Percentiles rank a stretch among this genome's conserved stretches.
These are phyloP conservation scores for Mikania micrantha DNA, from an alignment of 129 eudicot species.

Conservation along the genomic window DNA sequence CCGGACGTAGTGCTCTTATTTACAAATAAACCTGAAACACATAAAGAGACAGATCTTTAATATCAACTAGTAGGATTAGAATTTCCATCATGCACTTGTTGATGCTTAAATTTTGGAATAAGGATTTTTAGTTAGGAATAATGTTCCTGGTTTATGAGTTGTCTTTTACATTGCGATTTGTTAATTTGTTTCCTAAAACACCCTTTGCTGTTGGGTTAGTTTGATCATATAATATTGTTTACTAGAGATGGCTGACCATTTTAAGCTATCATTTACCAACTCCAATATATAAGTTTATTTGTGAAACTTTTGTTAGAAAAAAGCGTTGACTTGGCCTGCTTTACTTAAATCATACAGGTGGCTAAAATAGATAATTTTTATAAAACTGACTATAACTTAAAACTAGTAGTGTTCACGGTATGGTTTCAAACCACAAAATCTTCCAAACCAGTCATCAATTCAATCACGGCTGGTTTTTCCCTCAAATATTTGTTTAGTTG, in stretches of 20 bases:
- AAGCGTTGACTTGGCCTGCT: too few species aligned
- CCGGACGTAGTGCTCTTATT: slow-evolving; percentile 95
- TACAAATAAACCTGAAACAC: slow-evolving; percentile 49
- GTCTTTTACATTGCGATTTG: neutral
- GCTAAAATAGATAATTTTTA: too few species aligned
- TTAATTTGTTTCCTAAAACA: neutral
- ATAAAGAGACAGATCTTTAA: neutral
- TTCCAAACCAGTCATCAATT: too few species aligned
- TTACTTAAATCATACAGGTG: too few species aligned
- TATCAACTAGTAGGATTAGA: neutral
- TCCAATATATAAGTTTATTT: too few species aligned
- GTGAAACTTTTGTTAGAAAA: too few species aligned
- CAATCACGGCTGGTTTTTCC: too few species aligned
- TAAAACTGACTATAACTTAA: too few species aligned
- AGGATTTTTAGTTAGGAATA: neutral
- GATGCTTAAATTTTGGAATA: slow-evolving; percentile 1
- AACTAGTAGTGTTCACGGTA: too few species aligned
- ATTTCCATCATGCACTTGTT: neutral
- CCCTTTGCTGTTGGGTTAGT: neutral
- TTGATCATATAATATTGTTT: neutral
- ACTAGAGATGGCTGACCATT: neutral
- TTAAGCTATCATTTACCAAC: too few species aligned
- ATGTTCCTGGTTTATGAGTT: neutral
- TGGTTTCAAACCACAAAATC: too few species aligned
- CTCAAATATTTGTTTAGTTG: too few species aligned